These are phyloP conservation scores for Pseudogymnoascus sp. DNA, from an alignment of 2,329 filamentous ascomycete species.

Conservation along the genomic window DNA sequence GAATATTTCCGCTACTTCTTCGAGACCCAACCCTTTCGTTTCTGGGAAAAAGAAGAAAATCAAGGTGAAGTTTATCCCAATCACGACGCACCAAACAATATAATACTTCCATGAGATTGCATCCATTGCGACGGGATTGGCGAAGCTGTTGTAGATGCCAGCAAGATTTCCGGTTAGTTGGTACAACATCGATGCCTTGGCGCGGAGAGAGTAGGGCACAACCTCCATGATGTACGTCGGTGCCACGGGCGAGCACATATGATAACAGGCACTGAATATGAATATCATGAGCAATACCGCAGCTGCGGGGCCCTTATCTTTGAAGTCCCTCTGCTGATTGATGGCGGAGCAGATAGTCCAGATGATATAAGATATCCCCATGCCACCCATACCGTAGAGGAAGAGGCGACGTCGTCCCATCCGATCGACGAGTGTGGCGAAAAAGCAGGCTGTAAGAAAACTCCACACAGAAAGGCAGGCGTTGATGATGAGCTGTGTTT, in stretches of 20 bases:
- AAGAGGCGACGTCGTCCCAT: slow-evolving; percentile 41
- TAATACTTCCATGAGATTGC: slow-evolving; percentile 17
- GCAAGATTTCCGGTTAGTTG: slow-evolving; percentile 26
- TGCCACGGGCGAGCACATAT: slow-evolving; percentile 35
- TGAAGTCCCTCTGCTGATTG: slow-evolving; percentile 22
- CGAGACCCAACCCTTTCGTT: slow-evolving; percentile 53
- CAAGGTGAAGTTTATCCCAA: slow-evolving; percentile 31
- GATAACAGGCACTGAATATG: slow-evolving; percentile 23
- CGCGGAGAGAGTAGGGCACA: slow-evolving; percentile 29
- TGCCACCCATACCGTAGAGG: slow-evolving; percentile 33
- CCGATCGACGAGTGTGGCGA: slow-evolving; percentile 33
- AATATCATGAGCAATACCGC: slow-evolving; percentile 32
- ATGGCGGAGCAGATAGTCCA: slow-evolving; percentile 35
- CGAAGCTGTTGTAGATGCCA: slow-evolving; percentile 18
- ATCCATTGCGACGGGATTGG: slow-evolving; percentile 16
- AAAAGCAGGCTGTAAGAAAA: slow-evolving; percentile 15
- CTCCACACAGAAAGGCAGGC: slow-evolving; percentile 28
- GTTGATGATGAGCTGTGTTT: slow-evolving; percentile 25
- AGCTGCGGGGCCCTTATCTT: slow-evolving; percentile 27
- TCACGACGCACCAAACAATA: slow-evolving; percentile 6
- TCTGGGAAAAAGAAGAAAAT: slow-evolving; percentile 58
- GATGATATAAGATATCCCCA: slow-evolving; percentile 29
- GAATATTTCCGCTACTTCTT: slow-evolving; percentile 45
- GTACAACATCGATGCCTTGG: slow-evolving; percentile 27
- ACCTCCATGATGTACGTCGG: slow-evolving; percentile 41